Conservation (phyloP, 768 basidiomycete genomes). For the Suillus subluteus region DNA sequence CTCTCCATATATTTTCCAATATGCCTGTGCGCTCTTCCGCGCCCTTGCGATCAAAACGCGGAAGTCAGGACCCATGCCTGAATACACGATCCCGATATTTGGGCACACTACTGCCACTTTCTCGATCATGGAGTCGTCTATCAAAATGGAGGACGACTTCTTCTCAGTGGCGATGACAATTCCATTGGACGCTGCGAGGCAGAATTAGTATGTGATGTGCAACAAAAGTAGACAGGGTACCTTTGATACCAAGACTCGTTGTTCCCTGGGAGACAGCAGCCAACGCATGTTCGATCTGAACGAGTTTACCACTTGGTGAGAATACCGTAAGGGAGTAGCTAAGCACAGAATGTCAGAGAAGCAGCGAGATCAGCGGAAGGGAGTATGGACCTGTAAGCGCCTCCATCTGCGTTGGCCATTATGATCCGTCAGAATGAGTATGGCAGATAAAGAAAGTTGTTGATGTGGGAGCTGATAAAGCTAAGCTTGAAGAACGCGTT, state of each 20-base stretch:
- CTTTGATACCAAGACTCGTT: slow-evolving; percentile 98
- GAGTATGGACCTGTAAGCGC: slow-evolving; percentile 67
- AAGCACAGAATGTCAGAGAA: slow-evolving; percentile 24
- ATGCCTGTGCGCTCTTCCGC: slow-evolving; percentile 96
- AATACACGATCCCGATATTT: slow-evolving; percentile 99
- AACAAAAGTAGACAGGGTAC: slow-evolving; percentile 44
- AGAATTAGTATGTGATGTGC: slow-evolving; percentile 16
- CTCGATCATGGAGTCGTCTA: slow-evolving; percentile 98
- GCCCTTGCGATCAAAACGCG: slow-evolving; percentile 92
- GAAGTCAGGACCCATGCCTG: slow-evolving; percentile 99
- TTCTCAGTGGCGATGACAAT: slow-evolving; percentile 99
- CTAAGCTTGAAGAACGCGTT: slow-evolving; percentile 25
- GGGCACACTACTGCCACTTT: slow-evolving; percentile 97
- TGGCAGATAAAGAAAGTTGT: slow-evolving; percentile 1
- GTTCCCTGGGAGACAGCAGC: slow-evolving; percentile 95
- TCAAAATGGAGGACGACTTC: slow-evolving; percentile 96
- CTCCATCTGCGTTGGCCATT: slow-evolving; percentile 84
- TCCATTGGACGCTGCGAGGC: slow-evolving; percentile 86
- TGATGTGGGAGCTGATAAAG: slow-evolving; percentile 3
- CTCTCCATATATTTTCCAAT: slow-evolving; percentile 99
- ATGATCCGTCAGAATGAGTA: slow-evolving; percentile 23
- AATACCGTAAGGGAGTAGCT: slow-evolving; percentile 99
- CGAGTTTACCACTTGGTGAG: slow-evolving; percentile 97
- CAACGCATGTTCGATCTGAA: slow-evolving; percentile 99
- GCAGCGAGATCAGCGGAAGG: slow-evolving; percentile 21